Percentiles rank a stretch among this genome's conserved stretches.
Conservation (phyloP, 331 rosid genomes). For the Erythrophleum ivorense region DNA sequence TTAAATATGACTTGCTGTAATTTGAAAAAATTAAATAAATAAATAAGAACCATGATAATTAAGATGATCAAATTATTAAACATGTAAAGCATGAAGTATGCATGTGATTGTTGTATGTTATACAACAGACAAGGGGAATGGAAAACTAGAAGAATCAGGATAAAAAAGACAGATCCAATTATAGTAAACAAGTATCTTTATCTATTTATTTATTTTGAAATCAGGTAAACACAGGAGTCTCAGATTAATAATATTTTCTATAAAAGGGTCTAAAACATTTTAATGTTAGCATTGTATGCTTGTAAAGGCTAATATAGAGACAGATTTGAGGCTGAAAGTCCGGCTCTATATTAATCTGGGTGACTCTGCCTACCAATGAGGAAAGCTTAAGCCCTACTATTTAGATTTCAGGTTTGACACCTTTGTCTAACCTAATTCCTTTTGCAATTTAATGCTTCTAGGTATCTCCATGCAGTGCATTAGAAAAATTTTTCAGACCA, state of each 20-base stretch:
- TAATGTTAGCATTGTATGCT: background rate
- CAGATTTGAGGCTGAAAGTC: background rate
- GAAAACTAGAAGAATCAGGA: constrained; percentile 23
- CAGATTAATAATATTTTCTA: background rate
- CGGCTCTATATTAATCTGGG: background rate
- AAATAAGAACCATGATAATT: background rate
- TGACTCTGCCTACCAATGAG: background rate
- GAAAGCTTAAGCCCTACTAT: background rate
- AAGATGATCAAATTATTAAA: constrained; percentile 14
- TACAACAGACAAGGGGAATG: constrained; percentile 23
- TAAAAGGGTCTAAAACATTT: background rate
- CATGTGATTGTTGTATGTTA: background rate
- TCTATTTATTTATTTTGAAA: background rate
- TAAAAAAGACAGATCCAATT: constrained; percentile 7
- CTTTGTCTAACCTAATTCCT: background rate
- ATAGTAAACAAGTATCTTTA: background rate
- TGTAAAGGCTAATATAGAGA: background rate
- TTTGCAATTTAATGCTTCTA: background rate
- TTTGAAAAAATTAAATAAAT: background rate
- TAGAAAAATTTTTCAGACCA: background rate
- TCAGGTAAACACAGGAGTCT: constrained; percentile 12
- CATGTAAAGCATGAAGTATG: constrained; percentile 27
- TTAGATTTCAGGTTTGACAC: constrained; percentile 17
- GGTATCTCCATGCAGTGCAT: background rate
- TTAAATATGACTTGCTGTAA: background rate